Evolutionary conservation across 495 filamentous ascomycete species (phyloP), one percentile per base, ranked within the genome.

Genomic region (Lophiostoma macrostomum): DNA sequence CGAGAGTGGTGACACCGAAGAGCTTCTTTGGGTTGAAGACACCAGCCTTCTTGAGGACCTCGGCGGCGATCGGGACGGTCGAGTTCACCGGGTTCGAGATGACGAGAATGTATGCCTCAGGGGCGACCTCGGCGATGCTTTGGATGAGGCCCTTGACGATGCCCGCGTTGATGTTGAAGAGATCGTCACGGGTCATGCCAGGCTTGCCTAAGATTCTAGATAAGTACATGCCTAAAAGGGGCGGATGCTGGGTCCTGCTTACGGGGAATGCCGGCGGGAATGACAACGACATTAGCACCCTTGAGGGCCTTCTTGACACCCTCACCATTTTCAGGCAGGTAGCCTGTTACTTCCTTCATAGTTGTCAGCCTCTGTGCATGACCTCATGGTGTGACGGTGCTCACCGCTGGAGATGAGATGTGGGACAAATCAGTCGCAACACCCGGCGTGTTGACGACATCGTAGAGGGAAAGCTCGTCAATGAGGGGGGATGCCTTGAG

Each of bases 51-150:
- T 95, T 97, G 69, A 98, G 83, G 46, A 95, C 82, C 76, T 98
- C 93, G 45, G 93, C 93, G 36, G 94, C 88, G 69, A 98, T 96
- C 42, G 94, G 93, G 51, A 98, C 94, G 29, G 94, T 98, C 19
- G 88, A 94, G 86, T 98, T 98, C 72, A 98, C 93, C 28, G 93
- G 93, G 80, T 98, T 98, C 57, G 93, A 97, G 73, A 98, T 98
- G 76, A 98, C 82, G 40, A 97, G 81, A 67, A 91, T 80, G 73
- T 84, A 96, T 30, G 93, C 93, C 64, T 95, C 91, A 61, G 93
- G 93, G 68, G 81, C 81, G 63, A 82, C 78, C 68, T 96, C 83
- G 53, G 93, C 91, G 59, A 91, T 82, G 25, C 87, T 61, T 42
- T 67, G 41, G 52, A 65, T 46, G 28, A 67, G 62, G 30, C 85